Evolutionary conservation across 495 filamentous ascomycete genomes (phyloP).

Genomic region (Lepraria neglecta): DNA sequence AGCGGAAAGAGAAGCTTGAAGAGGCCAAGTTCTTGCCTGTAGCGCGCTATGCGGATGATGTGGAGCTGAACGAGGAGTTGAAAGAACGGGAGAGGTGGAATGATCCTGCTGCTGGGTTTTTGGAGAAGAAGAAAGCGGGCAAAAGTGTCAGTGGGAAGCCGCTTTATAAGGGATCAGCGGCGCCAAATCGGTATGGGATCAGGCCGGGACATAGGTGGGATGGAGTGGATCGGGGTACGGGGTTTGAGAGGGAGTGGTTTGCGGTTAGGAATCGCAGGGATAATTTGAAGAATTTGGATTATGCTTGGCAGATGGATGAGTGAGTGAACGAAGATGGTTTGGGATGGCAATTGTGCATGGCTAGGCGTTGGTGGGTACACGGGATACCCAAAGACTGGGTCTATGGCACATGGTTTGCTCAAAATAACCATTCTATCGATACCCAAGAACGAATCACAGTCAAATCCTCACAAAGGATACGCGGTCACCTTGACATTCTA

Average conservation of each 20-base stretch:
- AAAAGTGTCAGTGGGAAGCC: slow-evolving; percentile 57
- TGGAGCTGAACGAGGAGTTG: slow-evolving; percentile 74
- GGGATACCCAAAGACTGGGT: background rate
- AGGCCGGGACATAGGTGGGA: slow-evolving; percentile 91
- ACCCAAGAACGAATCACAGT: too few relatives aligned
- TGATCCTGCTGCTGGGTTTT: slow-evolving; percentile 82
- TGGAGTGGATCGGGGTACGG: slow-evolving; percentile 90
- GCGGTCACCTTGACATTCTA: too few relatives aligned
- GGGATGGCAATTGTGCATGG: background rate
- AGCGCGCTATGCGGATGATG: slow-evolving; percentile 74
- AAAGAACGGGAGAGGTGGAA: slow-evolving; percentile 74
- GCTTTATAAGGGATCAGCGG: slow-evolving; percentile 68
- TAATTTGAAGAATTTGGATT: slow-evolving; percentile 72
- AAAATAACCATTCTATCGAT: too few relatives aligned
- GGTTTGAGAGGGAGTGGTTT: slow-evolving; percentile 94
- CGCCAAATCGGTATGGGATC: slow-evolving; percentile 93
- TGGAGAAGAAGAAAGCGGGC: slow-evolving; percentile 49
- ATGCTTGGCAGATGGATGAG: slow-evolving; percentile 62
- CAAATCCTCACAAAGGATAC: too few relatives aligned
- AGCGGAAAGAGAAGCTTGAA: slow-evolving; percentile 54
- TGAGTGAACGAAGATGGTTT: slow-evolving; percentile 3
- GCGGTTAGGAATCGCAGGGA: slow-evolving; percentile 69
- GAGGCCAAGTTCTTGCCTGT: slow-evolving; percentile 77
- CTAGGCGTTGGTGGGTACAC: background rate
- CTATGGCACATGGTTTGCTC: background rate